Conservation (phyloP, 176 grass and related monocot species). For the Lolium rigidum region DNA sequence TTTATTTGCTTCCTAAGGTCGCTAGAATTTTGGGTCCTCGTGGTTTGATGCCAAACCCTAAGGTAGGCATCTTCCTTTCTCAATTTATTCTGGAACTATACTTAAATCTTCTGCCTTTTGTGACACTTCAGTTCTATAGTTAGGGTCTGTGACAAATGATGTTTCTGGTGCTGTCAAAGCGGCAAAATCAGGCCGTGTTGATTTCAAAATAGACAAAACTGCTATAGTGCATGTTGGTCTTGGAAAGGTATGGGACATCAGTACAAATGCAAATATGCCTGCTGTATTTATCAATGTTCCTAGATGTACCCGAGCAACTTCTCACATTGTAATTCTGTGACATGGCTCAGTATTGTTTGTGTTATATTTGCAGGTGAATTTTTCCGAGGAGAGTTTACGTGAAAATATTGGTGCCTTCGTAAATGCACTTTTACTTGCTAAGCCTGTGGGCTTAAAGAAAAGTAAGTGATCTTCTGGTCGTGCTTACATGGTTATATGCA, state of each 20-base stretch:
- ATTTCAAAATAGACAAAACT: slow-evolving; percentile 99
- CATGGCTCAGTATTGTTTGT: slow-evolving; percentile 42
- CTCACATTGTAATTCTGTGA: background rate
- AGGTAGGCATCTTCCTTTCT: slow-evolving; percentile 61
- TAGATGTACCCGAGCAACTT: background rate
- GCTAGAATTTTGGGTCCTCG: slow-evolving; percentile 96
- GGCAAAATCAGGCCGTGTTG: slow-evolving; percentile 83
- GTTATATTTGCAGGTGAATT: slow-evolving; percentile 75
- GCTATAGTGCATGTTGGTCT: slow-evolving; percentile 98
- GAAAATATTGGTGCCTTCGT: slow-evolving; percentile 99
- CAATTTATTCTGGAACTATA: slow-evolving; percentile 16
- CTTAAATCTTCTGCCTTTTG: slow-evolving; percentile 29
- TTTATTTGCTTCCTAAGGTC: slow-evolving; percentile 56
- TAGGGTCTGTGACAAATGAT: slow-evolving; percentile 96
- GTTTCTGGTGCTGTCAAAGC: slow-evolving; percentile 89
- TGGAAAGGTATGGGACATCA: slow-evolving; percentile 83
- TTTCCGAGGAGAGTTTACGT: slow-evolving; percentile 82
- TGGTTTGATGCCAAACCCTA: slow-evolving; percentile 99
- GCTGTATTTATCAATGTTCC: slow-evolving; percentile 20
- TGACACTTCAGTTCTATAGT: slow-evolving; percentile 51
- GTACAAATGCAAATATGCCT: slow-evolving; percentile 12
- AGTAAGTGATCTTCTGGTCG: slow-evolving; percentile 58
- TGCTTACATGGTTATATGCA: background rate
- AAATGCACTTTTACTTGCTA: slow-evolving; percentile 92
- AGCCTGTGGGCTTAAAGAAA: slow-evolving; percentile 93